Conservation (phyloP, 169 alveolate genomes). For the Amoebophrya sp. region DNA sequence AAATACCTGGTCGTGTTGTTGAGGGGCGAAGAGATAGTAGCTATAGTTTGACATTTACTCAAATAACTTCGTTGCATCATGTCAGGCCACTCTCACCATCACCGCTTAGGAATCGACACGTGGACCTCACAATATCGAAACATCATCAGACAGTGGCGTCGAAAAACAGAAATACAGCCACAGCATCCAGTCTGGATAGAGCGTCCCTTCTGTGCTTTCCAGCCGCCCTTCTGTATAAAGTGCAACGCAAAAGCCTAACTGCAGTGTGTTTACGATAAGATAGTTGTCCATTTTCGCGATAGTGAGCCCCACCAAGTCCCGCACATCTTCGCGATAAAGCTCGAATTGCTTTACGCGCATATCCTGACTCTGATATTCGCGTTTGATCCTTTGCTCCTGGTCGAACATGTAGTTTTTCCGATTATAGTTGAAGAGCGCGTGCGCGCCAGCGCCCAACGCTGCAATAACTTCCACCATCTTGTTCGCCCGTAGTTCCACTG, state of each 20-base stretch:
- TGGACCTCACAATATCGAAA: no score
- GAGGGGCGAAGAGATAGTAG: no score
- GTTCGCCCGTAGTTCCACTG: background rate
- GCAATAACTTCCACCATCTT: background rate
- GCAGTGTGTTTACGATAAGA: conserved; percentile 24
- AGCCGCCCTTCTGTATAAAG: conserved; percentile 18
- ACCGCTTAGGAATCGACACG: no score
- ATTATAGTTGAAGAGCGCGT: conserved; percentile 40
- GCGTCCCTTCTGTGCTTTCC: background rate
- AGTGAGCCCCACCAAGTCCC: background rate
- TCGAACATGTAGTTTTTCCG: conserved; percentile 43
- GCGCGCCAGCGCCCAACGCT: background rate
- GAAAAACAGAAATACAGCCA: background rate
- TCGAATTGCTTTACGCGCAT: conserved; percentile 50
- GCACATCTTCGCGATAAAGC: conserved; percentile 39
- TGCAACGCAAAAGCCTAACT: conserved; percentile 31
- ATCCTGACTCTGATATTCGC: conserved; percentile 40
- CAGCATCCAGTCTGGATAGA: background rate
- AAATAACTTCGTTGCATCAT: no score
- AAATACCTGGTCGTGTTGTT: background rate
- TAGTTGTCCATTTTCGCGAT: conserved; percentile 31
- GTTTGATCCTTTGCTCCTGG: conserved; percentile 27
- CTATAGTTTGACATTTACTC: no score
- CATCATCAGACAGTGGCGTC: no score
- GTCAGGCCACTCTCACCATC: no score